Evolutionary conservation across 805 yeast species (phyloP), one percentile per base, ranked within the genome.

Genomic region (Yamadazyma sp.): DNA sequence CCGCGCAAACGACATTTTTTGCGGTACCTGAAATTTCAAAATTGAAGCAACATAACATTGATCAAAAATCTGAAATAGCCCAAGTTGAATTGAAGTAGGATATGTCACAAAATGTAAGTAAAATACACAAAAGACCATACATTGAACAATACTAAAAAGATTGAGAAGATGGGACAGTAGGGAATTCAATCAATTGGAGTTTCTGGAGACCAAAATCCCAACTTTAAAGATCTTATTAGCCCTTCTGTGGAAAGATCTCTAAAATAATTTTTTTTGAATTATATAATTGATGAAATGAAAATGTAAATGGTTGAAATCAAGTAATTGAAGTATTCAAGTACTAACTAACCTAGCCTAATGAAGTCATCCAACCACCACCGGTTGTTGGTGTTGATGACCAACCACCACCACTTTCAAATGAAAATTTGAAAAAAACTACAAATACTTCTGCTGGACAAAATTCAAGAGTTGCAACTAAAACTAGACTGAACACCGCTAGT

Each of bases 311-410:
- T n/a, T 20, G 23, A 20, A 7, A 7, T 10, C 10, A 20, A 18
- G 9, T 14, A 11, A 13, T 20, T 26, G 17, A 14, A 12, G 9
- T 7, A 14, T 6, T 6, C n/a, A 5, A 13, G 5, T 35, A 33
- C 46, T 39, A 39, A 39, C 43, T 6, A 22, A n/a, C n/a, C 22
- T 32, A 41, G 40, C 48, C 48, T 20, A 29, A 35, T 33, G 48
- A 44, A 30, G 39, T 44, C 4, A 24, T 44, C 18, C 31, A 35
- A 17, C 44, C 48, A 9, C 48, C 48, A 12, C 28, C 30, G 9
- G 42, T 39, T n/a, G 38, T 37, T 18, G 38, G 35, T 15, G 30
- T 43, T 6, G 16, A 15, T 11, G 35, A 23, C 10, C 45, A 44
- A 22, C 43, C 42, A 29, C 33, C 27, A 14, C 46, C 46, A 24